Conservation (phyloP, 345 rosid genomes). For the Melaleuca alternifolia region DNA sequence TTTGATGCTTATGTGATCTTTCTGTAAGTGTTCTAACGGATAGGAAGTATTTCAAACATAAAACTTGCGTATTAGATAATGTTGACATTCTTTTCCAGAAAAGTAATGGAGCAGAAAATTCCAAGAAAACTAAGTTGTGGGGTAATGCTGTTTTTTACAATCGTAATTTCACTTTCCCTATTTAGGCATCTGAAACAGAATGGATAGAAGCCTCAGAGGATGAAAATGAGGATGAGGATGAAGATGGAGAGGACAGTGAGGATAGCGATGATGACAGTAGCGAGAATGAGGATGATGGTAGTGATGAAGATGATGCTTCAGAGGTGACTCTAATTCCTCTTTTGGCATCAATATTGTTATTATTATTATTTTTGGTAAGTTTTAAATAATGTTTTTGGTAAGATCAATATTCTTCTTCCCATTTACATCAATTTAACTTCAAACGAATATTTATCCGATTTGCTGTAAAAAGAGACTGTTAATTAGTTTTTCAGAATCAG, state of each 20-base stretch:
- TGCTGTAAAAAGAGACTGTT: neutral
- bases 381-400: too few relatives aligned
- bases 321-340: slow-evolving; percentile 21
- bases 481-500: neutral
- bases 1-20: neutral
- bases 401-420: neutral
- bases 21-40: neutral
- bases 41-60: neutral
- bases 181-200: slow-evolving; percentile 81
- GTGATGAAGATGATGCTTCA: slow-evolving; percentile 24
- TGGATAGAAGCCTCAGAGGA: slow-evolving; percentile 87
- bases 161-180: neutral
- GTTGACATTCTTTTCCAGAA: neutral
- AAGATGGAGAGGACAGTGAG: slow-evolving; percentile 45
- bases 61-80: neutral
- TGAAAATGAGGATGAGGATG: slow-evolving; percentile 71
- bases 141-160: neutral
- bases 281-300: slow-evolving; percentile 28
- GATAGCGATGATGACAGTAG: slow-evolving; percentile 45
- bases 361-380: too few relatives aligned
- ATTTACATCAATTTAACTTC: neutral
- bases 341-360: neutral
- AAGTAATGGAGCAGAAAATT: neutral
- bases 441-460: neutral
- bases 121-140: neutral